phyloP scores from a whole-genome alignment of 805 yeast species.

The Brettanomyces sp. region DNA sequence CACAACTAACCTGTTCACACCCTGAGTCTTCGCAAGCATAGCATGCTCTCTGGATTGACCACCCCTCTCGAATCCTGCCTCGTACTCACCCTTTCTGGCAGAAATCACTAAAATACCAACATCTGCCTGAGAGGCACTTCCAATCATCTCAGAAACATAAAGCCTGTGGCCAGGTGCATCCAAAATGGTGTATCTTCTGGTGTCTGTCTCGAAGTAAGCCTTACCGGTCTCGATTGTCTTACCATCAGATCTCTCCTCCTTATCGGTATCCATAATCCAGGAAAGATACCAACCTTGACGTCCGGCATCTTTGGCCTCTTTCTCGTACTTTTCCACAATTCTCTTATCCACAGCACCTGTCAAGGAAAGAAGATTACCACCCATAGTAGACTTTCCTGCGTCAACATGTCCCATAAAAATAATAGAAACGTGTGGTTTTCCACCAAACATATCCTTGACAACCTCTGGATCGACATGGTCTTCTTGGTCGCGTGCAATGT shows the following conservation, averaged over 20 bases:
- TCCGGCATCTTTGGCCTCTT: conserved; percentile 98
- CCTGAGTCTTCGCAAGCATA: conserved; percentile 93
- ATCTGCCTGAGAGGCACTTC: conserved; percentile 99
- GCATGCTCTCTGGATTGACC: conserved; percentile 99
- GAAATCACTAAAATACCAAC: conserved; percentile 95
- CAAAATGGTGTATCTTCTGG: conserved; percentile 93
- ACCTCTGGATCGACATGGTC: conserved; percentile 79
- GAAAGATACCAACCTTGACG: conserved; percentile 99
- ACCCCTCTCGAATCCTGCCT: conserved; percentile 97
- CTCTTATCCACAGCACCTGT: conserved; percentile 98
- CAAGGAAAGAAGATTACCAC: conserved; percentile 87
- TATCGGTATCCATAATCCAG: conserved; percentile 99
- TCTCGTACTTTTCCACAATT: conserved; percentile 94
- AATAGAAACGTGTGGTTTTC: conserved; percentile 93
- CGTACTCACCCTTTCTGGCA: conserved; percentile 99
- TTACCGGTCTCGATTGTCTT: conserved; percentile 98
- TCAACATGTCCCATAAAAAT: conserved; percentile 99
- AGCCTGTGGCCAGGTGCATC: conserved; percentile 99
- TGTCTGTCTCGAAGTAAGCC: conserved; percentile 94
- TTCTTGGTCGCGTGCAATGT: conserved; percentile 59
- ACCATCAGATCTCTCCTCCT: conserved; percentile 98
- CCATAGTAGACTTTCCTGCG: conserved; percentile 99
- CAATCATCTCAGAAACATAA: conserved; percentile 98
- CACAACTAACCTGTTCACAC: conserved; percentile 88
- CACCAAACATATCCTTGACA: conserved; percentile 89